A percentile compares a stretch with the other conserved stretches of the same genome.
These are phyloP conservation scores for Phycomyces nitens DNA, from an alignment of 192 early-diverging fungal genomes.

Conservation along the genomic window DNA sequence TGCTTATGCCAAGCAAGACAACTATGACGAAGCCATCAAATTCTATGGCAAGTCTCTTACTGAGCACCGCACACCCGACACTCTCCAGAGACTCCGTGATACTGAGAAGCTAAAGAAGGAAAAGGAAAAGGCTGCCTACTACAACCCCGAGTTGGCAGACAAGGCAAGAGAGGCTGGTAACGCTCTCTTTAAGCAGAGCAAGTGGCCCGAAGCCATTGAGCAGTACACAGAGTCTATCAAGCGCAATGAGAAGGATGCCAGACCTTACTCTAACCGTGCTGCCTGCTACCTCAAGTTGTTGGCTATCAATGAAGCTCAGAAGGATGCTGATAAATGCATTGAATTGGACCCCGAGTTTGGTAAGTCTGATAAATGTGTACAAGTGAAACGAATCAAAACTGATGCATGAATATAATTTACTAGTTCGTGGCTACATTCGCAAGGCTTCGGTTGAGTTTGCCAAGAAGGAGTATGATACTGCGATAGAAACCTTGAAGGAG, in stretches of 20 bases:
- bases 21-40: slow-evolving; percentile 84
- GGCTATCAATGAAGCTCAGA: slow-evolving; percentile 90
- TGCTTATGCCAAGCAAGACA: slow-evolving; percentile 78
- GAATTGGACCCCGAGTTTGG: slow-evolving; percentile 79
- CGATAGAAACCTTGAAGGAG: slow-evolving; percentile 74
- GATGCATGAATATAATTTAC: not conserved
- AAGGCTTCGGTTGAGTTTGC: slow-evolving; percentile 88
- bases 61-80: slow-evolving; percentile 93
- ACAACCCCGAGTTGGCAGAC: slow-evolving; percentile 74
- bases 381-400: not conserved
- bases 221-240: slow-evolving; percentile 96
- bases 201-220: slow-evolving; percentile 84
- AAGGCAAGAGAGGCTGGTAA: slow-evolving; percentile 94
- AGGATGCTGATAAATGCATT: slow-evolving; percentile 91
- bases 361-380: slow-evolving; percentile 8
- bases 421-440: slow-evolving; percentile 90
- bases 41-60: slow-evolving; percentile 90
- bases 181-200: slow-evolving; percentile 84
- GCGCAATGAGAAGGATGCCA: slow-evolving; percentile 85
- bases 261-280: slow-evolving; percentile 94
- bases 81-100: slow-evolving; percentile 84
- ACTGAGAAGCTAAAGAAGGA: slow-evolving; percentile 78
- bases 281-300: slow-evolving; percentile 93
- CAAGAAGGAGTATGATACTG: slow-evolving; percentile 85
- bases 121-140: slow-evolving; percentile 83